Percentiles rank a stretch among this genome's conserved stretches.
phyloP scores from a whole-genome alignment of 257 asterid genomes.

The Fraxinus pennsylvanica region DNA sequence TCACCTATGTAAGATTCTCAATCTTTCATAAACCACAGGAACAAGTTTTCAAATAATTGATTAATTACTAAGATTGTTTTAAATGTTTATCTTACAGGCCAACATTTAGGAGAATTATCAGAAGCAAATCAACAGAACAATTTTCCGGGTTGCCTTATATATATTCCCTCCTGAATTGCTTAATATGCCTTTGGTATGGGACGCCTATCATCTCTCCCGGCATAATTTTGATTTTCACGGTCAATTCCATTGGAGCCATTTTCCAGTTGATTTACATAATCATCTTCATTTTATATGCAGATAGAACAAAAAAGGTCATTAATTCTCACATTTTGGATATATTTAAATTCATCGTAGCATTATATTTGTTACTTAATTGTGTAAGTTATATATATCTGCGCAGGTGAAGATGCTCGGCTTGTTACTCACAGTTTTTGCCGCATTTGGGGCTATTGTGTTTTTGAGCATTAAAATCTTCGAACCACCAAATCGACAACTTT shows the following conservation, averaged over 20 bases:
- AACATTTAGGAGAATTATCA: conserved; percentile 65
- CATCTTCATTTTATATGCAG: conserved; percentile 60
- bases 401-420: conserved; percentile 54
- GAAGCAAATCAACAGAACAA: conserved; percentile 74
- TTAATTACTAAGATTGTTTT: not conserved
- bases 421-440: conserved; percentile 49
- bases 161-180: conserved; percentile 77
- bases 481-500: conserved; percentile 63
- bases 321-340: not conserved
- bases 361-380: not conserved
- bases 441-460: conserved; percentile 46
- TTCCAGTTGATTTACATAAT: conserved; percentile 63
- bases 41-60: not conserved
- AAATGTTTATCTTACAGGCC: conserved; percentile 51
- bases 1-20: conserved; percentile 75
- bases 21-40: not conserved
- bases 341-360: not conserved
- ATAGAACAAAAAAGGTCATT: conserved; percentile 51
- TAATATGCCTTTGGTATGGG: conserved; percentile 89
- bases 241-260: conserved; percentile 71
- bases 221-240: conserved; percentile 63
- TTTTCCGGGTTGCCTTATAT: conserved; percentile 85
- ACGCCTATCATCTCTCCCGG: conserved; percentile 69
- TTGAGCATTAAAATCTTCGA: conserved; percentile 58
- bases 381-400: conserved; percentile 27